Evolutionary conservation across 192 early-diverging fungal genomes (phyloP).

Genomic region (Pecoramyces ruminantium): DNA sequence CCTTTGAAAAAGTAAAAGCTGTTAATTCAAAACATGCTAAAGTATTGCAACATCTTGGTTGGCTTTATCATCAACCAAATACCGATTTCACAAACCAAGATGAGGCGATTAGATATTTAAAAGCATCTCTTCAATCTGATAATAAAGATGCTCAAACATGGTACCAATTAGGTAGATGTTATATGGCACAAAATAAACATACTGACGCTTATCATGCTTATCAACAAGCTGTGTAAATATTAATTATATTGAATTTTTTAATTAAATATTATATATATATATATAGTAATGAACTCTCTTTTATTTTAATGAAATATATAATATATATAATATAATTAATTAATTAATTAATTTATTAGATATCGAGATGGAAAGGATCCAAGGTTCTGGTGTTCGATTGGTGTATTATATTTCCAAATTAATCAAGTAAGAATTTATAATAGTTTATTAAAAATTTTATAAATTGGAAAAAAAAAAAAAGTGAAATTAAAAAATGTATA

Average conservation of each 20-base stretch:
- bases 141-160: constrained; percentile 79
- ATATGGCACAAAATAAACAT: constrained; percentile 88
- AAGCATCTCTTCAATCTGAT: constrained; percentile 62
- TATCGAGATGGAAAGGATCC: constrained; percentile 84
- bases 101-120: constrained; percentile 63
- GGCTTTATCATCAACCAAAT: constrained; percentile 83
- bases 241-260: too few relatives aligned
- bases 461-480: too few relatives aligned
- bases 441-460: too few relatives aligned
- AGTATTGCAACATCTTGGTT: constrained; percentile 88
- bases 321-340: too few relatives aligned
- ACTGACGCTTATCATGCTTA: constrained; percentile 94
- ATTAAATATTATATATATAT: too few relatives aligned
- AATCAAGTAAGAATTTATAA: constrained; percentile 47
- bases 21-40: constrained; percentile 88
- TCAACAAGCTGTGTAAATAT: constrained; percentile 74
- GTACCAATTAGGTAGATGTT: constrained; percentile 88
- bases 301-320: too few relatives aligned
- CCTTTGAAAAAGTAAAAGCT: constrained; percentile 77
- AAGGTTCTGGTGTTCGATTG: constrained; percentile 97
- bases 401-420: constrained; percentile 93
- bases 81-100: constrained; percentile 72
- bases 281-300: too few relatives aligned
- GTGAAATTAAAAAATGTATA: too few relatives aligned
- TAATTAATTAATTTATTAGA: not conserved